Base-by-base conservation (phyloP, 371 early-diverging fungal species). In the Mucor velutinosus region DNA sequence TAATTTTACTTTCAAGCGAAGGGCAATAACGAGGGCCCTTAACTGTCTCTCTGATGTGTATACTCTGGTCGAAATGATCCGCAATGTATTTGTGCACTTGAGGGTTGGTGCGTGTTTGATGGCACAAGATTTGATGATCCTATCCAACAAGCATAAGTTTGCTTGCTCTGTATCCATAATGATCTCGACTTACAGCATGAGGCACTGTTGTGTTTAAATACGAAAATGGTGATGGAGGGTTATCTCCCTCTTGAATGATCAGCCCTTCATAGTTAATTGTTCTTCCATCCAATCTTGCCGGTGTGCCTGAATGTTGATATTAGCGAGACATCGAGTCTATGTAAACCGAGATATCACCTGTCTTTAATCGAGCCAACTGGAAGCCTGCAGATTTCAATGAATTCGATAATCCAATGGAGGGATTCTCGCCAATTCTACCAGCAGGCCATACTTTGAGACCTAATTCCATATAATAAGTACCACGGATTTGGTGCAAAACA, bases 1-100 rank as follows among this genome's bases (percentile, higher is more conserved):
- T 86, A 25, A 94, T 86, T 75, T 94, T 94, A 60, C 91, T 87
- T 73, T 94, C 95, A 33, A 94, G 80, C 7, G 93, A 93, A 4
- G 95, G 95, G 51, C 95, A 94, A 66, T 94, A 94, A 8, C 94
- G 82, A n/a, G 95, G 95, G 0, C 95, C 95, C 47, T 89, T 89
- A 27, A 94, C 91, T 0, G 92, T 92, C 65, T 94, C 94, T 19
- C 92, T 79, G 43, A 94, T 93, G 72, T 94, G 94, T 41, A 94
- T 90, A 39, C 90, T 92, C 71, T 89, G 79, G 74, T 93, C 89
- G 58, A 94, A 83, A 75, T 94, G 87, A 41, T 90, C 82, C 4
- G 84, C 76, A 59, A 94, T 88, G 45, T 92, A 80, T 33, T 89
- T 75, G 59, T 94, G 95, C 0, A 92, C 87, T 58, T 73, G 71